Evolutionary conservation across 768 basidiomycete genomes (phyloP).

Genomic region (Mrakia hoshinonis): DNA sequence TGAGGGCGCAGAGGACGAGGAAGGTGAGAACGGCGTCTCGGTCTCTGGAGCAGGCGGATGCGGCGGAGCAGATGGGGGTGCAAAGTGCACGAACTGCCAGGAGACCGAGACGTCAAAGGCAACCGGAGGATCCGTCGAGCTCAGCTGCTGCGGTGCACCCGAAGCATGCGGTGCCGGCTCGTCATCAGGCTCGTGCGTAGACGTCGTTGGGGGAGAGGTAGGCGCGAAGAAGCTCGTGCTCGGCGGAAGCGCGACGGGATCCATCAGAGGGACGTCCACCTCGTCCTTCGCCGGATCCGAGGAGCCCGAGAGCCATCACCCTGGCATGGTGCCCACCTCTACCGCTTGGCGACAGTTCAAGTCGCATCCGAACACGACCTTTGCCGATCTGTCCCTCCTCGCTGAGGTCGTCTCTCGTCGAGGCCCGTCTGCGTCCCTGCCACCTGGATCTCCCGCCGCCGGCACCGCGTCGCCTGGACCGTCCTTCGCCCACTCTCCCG

Average conservation of each 20-base stretch:
- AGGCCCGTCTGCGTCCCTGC: conserved; percentile 43
- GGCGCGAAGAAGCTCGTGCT: neutral
- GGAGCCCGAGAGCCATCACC: conserved; percentile 45
- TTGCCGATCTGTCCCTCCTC: conserved; percentile 70
- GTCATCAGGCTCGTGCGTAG: neutral
- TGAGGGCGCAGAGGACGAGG: conserved; percentile 19
- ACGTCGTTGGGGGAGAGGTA: neutral
- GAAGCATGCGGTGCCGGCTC: conserved; percentile 16
- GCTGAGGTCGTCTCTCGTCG: conserved; percentile 77
- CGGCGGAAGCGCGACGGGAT: neutral
- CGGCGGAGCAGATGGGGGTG: conserved; percentile 47
- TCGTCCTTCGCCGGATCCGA: conserved; percentile 24
- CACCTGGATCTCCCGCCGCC: neutral
- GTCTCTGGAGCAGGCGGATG: conserved; percentile 46
- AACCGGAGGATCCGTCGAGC: conserved; percentile 3
- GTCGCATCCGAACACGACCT: conserved; percentile 77
- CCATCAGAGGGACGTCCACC: neutral
- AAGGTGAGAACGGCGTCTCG: neutral
- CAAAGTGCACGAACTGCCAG: conserved; percentile 31
- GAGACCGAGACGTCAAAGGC: conserved; percentile 25
- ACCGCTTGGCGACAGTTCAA: conserved; percentile 29
- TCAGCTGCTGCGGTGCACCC: conserved; percentile 24
- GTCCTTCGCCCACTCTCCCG: neutral
- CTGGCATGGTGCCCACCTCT: conserved; percentile 73
- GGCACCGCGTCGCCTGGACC: neutral